Conservation (phyloP, 2,329 filamentous ascomycete genomes). For the Xylariaceae sp. region DNA sequence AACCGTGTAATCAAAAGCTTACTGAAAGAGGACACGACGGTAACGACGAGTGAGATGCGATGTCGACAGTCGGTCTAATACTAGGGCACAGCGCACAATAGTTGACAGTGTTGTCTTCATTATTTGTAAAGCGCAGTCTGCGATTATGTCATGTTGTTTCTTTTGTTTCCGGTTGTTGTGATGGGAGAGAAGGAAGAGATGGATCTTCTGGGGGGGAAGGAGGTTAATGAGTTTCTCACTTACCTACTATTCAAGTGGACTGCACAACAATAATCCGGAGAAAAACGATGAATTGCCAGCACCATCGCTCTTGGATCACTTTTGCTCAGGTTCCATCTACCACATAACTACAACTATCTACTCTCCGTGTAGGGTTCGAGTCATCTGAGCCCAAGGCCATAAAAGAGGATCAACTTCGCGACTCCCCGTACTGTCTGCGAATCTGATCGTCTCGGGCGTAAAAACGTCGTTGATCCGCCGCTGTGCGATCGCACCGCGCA, state of each 20-base stretch:
- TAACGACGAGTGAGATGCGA: background rate
- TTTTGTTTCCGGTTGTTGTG: background rate
- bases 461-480: too few species aligned
- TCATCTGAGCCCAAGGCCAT: too few species aligned
- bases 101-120: background rate
- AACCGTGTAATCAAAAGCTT: background rate
- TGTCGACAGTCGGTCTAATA: background rate
- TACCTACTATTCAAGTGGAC: background rate
- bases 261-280: background rate
- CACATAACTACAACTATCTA: background rate
- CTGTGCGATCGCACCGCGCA: too few species aligned
- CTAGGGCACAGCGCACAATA: background rate
- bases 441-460: too few species aligned
- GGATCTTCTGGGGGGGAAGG: background rate
- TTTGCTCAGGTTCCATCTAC: too few species aligned
- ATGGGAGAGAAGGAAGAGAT: background rate
- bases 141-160: background rate
- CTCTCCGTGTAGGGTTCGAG: too few species aligned
- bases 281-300: too few species aligned
- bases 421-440: too few species aligned
- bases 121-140: background rate
- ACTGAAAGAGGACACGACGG: background rate
- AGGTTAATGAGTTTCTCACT: background rate
- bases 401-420: too few species aligned
- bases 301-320: too few species aligned